phyloP scores from a whole-genome alignment of 1,284 basidiomycete species.

The Malassezia caprae region DNA sequence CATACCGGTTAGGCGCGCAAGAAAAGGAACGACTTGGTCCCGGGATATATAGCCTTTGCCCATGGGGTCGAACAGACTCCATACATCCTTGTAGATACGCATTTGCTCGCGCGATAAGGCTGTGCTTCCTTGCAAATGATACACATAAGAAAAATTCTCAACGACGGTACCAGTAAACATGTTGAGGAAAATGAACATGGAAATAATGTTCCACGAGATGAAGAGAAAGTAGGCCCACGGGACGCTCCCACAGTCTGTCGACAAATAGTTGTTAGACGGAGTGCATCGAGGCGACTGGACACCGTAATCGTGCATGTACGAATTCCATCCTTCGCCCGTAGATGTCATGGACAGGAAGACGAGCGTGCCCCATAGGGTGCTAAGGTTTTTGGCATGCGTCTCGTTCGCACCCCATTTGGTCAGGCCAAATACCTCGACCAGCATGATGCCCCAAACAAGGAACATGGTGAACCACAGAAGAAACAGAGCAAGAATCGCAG shows the following conservation, averaged over 20 bases:
- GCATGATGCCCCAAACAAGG: conserved; percentile 81
- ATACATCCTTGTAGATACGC: conserved; percentile 74
- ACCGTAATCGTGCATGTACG: conserved; percentile 48
- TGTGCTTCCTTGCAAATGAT: conserved; percentile 74
- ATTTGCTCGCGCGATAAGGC: conserved; percentile 65
- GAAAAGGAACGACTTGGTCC: conserved; percentile 67
- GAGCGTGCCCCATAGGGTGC: conserved; percentile 66
- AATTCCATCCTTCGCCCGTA: conserved; percentile 51
- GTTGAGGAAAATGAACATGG: conserved; percentile 76
- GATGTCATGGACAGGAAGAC: conserved; percentile 65
- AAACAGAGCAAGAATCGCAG: conserved; percentile 74
- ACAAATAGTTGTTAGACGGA: conserved; percentile 54
- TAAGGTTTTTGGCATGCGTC: conserved; percentile 68
- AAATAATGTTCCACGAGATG: conserved; percentile 90
- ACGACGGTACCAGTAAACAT: conserved; percentile 74
- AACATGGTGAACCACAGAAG: conserved; percentile 84
- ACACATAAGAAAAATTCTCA: conserved; percentile 92
- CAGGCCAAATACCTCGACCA: conserved; percentile 82
- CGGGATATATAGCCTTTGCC: conserved; percentile 68
- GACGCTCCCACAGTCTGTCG: conserved; percentile 80
- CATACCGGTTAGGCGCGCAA: conserved; percentile 49
- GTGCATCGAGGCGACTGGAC: conserved; percentile 74
- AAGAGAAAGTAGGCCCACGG: conserved; percentile 79
- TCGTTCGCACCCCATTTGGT: conserved; percentile 72
- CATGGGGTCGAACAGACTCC: conserved; percentile 72